These are phyloP conservation scores for Fusarium tanahbumbuense DNA, from an alignment of 2,329 filamentous ascomycete genomes.

Conservation along the genomic window DNA sequence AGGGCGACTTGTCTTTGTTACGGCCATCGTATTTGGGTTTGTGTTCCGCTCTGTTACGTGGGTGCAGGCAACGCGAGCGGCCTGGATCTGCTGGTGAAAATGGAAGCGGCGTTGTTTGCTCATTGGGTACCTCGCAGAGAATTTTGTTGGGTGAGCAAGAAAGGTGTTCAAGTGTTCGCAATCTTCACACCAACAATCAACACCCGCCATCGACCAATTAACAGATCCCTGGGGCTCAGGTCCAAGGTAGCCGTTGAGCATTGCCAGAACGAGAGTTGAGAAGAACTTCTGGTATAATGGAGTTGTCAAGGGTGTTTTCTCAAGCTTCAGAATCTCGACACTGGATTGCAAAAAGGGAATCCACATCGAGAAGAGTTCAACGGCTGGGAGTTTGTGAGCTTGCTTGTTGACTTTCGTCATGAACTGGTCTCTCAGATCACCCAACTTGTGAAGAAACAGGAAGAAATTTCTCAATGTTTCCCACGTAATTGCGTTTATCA, in stretches of 20 bases:
- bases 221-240: slow-evolving; percentile 15
- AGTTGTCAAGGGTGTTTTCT: slow-evolving; percentile 9
- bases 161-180: slow-evolving; percentile 46
- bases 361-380: slow-evolving; percentile 46
- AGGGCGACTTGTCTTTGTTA: slow-evolving; percentile 40
- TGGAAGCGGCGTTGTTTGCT: slow-evolving; percentile 37
- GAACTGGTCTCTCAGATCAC: slow-evolving; percentile 35
- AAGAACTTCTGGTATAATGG: slow-evolving; percentile 44
- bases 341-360: slow-evolving; percentile 47
- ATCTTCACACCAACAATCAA: slow-evolving; percentile 41
- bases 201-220: slow-evolving; percentile 2
- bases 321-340: slow-evolving; percentile 17
- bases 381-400: slow-evolving; percentile 17
- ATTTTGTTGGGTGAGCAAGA: slow-evolving; percentile 28
- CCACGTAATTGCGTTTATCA: not conserved
- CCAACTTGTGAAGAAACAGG: slow-evolving; percentile 6
- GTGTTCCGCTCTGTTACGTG: slow-evolving; percentile 30
- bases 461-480: slow-evolving; percentile 24
- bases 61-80: slow-evolving; percentile 29
- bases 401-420: slow-evolving; percentile 29
- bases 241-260: slow-evolving; percentile 41
- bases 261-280: slow-evolving; percentile 35
- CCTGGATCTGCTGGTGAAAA: slow-evolving; percentile 35
- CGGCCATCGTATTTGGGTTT: slow-evolving; percentile 32
- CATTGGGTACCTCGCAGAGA: slow-evolving; percentile 22